phyloP scores from a whole-genome alignment of 2,329 filamentous ascomycete species.

The Chalaropsis thielavioides region DNA sequence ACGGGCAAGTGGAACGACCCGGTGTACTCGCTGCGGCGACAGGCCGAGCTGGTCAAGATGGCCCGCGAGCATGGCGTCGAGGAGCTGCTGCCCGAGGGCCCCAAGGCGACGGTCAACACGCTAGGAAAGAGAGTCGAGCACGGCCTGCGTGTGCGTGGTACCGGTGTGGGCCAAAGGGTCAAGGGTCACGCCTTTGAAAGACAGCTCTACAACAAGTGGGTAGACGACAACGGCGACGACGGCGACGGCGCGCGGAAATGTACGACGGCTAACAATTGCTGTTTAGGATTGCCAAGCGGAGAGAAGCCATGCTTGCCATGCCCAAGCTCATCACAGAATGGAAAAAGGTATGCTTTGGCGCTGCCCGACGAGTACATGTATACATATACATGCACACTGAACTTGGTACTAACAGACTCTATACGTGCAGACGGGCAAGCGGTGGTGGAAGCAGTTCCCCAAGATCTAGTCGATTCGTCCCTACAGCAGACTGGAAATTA shows the following conservation, averaged over 20 bases:
- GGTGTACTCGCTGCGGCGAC: conserved; percentile 66
- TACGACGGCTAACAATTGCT: not conserved
- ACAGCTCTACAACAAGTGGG: conserved; percentile 59
- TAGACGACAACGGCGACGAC: conserved; percentile 19
- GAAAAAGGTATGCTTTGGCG: conserved; percentile 59
- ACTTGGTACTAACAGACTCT: conserved; percentile 5
- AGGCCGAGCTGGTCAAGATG: conserved; percentile 82
- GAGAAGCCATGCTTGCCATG: conserved; percentile 90
- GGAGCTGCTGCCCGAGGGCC: conserved; percentile 60
- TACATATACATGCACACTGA: not conserved
- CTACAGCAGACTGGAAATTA: not conserved
- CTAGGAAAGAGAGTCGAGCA: conserved; percentile 60
- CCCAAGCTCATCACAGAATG: conserved; percentile 79
- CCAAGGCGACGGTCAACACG: conserved; percentile 59
- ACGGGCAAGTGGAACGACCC: conserved; percentile 78
- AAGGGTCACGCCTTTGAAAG: conserved; percentile 94
- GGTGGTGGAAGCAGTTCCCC: conserved; percentile 29
- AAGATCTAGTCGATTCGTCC: conserved; percentile 29
- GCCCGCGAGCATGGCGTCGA: conserved; percentile 66
- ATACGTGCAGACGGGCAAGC: conserved; percentile 13
- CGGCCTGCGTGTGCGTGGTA: conserved; percentile 77
- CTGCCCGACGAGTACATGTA: not conserved
- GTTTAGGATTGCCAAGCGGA: conserved; percentile 68
- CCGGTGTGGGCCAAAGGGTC: conserved; percentile 78
- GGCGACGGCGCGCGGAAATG: not conserved